These are phyloP conservation scores for Capsaspora owczarzaki DNA, from an alignment of 78 protist species.

Conservation along the genomic window DNA sequence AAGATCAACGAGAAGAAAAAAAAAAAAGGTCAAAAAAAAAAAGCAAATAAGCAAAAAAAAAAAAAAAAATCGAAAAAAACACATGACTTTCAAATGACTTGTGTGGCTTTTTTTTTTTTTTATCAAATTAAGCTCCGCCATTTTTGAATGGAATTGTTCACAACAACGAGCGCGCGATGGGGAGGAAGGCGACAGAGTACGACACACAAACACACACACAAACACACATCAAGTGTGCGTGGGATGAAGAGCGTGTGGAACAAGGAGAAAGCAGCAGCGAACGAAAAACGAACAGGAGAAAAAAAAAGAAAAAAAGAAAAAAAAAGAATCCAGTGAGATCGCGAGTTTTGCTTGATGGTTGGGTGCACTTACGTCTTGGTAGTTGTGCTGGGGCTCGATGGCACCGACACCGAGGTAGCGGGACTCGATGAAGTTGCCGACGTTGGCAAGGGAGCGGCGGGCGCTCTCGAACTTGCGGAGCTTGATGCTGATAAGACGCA, in stretches of 20 bases:
- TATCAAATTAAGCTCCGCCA: background rate
- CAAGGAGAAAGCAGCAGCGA: background rate
- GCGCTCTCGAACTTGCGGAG: background rate
- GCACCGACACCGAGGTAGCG: background rate
- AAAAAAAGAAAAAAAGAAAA: background rate
- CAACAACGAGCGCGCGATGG: background rate
- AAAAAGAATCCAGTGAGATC: too few species aligned
- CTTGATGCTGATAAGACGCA: background rate
- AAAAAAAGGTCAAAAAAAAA: background rate
- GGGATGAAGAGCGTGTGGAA: too few species aligned
- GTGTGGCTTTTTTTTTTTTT: too few species aligned
- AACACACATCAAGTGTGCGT: too few species aligned
- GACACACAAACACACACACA: too few species aligned
- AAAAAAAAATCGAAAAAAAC: background rate
- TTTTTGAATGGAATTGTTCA: background rate
- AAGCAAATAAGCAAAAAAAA: background rate
- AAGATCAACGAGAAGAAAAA: too few species aligned
- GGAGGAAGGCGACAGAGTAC: too few species aligned
- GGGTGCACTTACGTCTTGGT: background rate
- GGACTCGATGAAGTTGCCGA: background rate
- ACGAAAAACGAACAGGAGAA: background rate
- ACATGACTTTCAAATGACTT: background rate
- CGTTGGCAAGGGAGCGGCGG: constrained; percentile 4
- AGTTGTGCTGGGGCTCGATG: background rate
- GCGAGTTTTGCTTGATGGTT: background rate